Conservation (phyloP, 2,329 filamentous ascomycete species). For the Dactylellina drechsleri region DNA sequence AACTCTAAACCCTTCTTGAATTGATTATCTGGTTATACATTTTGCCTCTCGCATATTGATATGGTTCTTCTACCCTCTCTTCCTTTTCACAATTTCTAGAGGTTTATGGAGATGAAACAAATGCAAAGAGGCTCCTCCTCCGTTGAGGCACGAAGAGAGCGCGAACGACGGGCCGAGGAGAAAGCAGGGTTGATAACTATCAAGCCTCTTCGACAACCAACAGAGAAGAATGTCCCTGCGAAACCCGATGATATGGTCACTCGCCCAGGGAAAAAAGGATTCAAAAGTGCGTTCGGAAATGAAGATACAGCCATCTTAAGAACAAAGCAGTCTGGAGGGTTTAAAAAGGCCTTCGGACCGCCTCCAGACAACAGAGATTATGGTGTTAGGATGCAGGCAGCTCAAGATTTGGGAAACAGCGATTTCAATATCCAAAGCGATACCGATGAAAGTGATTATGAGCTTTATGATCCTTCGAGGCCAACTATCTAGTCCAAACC, state of each 20-base stretch:
- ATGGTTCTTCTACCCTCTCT: neutral
- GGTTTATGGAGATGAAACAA: constrained; percentile 86
- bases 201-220: constrained; percentile 66
- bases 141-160: constrained; percentile 68
- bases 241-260: constrained; percentile 62
- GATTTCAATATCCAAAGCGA: constrained; percentile 38
- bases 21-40: too few relatives aligned
- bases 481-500: constrained; percentile 43
- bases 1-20: too few relatives aligned
- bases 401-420: too few relatives aligned
- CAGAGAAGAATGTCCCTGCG: constrained; percentile 58
- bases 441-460: constrained; percentile 55
- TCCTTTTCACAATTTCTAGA: constrained; percentile 59
- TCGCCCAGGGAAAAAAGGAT: constrained; percentile 68
- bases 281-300: constrained; percentile 78
- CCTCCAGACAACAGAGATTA: neutral
- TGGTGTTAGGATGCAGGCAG: neutral
- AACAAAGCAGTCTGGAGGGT: constrained; percentile 26
- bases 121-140: constrained; percentile 74
- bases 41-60: too few relatives aligned
- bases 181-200: constrained; percentile 76
- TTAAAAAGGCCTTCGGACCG: constrained; percentile 37
- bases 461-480: constrained; percentile 55
- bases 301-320: constrained; percentile 56
- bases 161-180: constrained; percentile 74